Evolutionary conservation across 2,329 filamentous ascomycete genomes (phyloP).

Genomic region (Curvularia lunata): DNA sequence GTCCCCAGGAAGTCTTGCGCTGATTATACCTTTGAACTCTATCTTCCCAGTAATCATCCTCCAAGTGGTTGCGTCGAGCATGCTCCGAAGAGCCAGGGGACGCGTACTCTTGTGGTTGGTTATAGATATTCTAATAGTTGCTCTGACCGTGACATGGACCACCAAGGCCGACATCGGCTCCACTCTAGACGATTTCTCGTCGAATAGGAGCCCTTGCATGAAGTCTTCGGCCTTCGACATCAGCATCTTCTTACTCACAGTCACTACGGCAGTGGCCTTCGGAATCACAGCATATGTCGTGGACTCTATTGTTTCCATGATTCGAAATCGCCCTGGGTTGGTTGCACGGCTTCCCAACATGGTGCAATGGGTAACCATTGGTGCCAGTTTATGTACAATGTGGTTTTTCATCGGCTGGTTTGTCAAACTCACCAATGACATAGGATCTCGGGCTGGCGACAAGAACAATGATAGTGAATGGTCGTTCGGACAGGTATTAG

Average conservation of each 20-base stretch:
- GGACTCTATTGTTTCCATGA: background rate
- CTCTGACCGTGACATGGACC: too few species aligned
- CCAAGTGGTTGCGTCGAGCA: too few species aligned
- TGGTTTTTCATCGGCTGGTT: conserved; percentile 1
- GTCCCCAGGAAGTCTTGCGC: too few species aligned
- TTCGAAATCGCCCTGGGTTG: background rate
- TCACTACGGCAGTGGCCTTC: background rate
- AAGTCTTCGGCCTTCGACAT: background rate
- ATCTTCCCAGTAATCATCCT: too few species aligned
- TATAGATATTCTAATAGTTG: too few species aligned
- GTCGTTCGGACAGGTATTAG: background rate
- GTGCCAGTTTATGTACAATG: background rate
- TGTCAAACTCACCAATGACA: background rate
- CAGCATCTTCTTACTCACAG: background rate
- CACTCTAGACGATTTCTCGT: too few species aligned
- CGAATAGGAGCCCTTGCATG: background rate
- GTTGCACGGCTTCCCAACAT: background rate
- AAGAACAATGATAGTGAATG: background rate
- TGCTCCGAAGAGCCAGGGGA: too few species aligned
- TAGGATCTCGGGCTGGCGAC: background rate
- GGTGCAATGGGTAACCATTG: background rate
- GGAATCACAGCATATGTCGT: background rate
- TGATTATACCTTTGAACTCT: too few species aligned
- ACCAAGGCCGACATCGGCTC: too few species aligned
- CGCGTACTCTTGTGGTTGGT: too few species aligned